These are phyloP conservation scores for Plasmodium gallinaceum DNA, from an alignment of 169 alveolate genomes.

Conservation along the genomic window DNA sequence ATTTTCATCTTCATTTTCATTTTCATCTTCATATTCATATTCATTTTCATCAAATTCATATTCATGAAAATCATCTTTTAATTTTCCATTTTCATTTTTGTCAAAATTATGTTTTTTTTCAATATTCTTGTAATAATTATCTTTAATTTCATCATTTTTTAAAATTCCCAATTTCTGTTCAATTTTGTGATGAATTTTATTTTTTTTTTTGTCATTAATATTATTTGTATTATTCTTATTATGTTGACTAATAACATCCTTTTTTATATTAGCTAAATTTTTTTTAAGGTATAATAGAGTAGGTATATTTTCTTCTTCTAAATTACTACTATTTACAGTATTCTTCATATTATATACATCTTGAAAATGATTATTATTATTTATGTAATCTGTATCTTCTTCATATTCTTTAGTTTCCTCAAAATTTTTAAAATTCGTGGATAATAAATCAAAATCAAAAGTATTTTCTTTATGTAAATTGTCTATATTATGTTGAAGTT, in stretches of 20 bases:
- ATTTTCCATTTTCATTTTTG: not conserved
- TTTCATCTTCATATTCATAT: no score
- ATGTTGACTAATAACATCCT: not conserved
- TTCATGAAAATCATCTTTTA: not conserved
- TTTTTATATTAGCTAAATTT: conserved; percentile 27
- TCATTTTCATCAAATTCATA: conserved; percentile 1
- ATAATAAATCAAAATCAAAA: not conserved
- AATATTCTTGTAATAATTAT: not conserved
- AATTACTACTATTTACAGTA: not conserved
- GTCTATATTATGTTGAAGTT: not conserved
- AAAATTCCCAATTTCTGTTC: not conserved
- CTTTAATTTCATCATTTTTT: not conserved
- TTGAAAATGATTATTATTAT: no score
- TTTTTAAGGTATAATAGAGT: conserved; percentile 37
- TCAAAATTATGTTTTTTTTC: not conserved
- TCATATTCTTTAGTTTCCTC: not conserved
- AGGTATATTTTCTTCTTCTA: conserved; percentile 18
- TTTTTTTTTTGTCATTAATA: not conserved
- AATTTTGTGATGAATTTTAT: not conserved
- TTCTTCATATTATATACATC: conserved; percentile 17
- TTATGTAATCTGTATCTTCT: not conserved
- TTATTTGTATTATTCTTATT: not conserved
- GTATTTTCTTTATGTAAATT: not conserved
- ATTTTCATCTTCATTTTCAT: conserved; percentile 11
- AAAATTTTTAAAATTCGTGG: no score